phyloP scores from a whole-genome alignment of 2,329 filamentous ascomycete species.

The Alternaria sp. region DNA sequence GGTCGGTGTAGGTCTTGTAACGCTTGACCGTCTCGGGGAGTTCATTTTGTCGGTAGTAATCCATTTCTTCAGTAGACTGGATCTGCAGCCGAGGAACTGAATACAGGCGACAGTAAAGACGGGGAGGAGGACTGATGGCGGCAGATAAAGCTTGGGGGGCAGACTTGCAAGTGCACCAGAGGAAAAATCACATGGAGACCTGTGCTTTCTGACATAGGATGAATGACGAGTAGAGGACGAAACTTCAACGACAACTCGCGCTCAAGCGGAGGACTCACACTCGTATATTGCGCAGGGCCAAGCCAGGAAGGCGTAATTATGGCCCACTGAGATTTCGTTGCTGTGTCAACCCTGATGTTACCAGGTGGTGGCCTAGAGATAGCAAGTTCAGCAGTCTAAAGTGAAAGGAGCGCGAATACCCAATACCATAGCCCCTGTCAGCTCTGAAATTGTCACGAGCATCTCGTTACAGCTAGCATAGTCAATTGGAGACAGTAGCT shows the following conservation, averaged over 20 bases:
- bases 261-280: neutral
- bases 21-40: conserved; percentile 23
- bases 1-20: conserved; percentile 16
- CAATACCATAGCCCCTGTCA: neutral
- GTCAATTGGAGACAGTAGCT: neutral
- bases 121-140: neutral
- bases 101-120: neutral
- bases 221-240: neutral
- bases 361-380: neutral
- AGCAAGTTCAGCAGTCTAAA: neutral
- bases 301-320: neutral
- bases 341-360: neutral
- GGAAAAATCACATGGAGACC: neutral
- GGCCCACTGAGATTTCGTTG: neutral
- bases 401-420: neutral
- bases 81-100: neutral
- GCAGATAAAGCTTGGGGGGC: neutral
- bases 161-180: neutral
- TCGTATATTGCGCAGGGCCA: neutral
- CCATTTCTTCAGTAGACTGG: conserved; percentile 8
- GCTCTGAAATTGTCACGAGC: neutral
- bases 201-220: neutral
- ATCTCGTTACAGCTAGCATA: neutral
- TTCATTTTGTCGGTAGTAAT: conserved; percentile 21
- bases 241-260: neutral